phyloP scores from a whole-genome alignment of 805 yeast genomes.

The Lipomyces yamanashiensis region DNA sequence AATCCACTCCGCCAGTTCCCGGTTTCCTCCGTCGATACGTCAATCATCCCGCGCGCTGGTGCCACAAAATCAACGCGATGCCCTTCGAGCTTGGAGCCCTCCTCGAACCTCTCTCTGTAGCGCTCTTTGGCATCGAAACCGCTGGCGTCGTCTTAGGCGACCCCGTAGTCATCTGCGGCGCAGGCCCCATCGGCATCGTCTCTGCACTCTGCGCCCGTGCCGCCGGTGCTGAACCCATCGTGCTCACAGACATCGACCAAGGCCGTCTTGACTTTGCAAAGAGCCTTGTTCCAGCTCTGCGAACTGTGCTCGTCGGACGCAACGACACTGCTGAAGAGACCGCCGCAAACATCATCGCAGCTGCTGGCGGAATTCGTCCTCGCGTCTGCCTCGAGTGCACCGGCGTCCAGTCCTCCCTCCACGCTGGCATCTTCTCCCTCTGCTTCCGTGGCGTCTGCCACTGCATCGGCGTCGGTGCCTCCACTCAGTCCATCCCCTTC shows the following conservation, averaged over 20 bases:
- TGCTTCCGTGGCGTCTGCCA: constrained; percentile 55
- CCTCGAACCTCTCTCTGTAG: constrained; percentile 61
- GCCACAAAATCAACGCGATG: constrained; percentile 49
- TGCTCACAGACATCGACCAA: constrained; percentile 55
- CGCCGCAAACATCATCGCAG: constrained; percentile 41
- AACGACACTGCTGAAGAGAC: constrained; percentile 49
- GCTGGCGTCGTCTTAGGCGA: constrained; percentile 56
- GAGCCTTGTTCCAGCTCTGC: constrained; percentile 52
- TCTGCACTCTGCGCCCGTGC: constrained; percentile 56
- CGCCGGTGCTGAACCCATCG: constrained; percentile 58
- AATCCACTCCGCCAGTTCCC: constrained; percentile 47
- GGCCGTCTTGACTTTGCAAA: constrained; percentile 55
- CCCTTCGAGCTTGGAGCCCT: constrained; percentile 59
- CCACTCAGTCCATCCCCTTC: constrained; percentile 56
- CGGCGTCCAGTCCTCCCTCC: constrained; percentile 56
- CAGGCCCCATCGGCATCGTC: constrained; percentile 64
- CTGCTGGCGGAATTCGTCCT: constrained; percentile 53
- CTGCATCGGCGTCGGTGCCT: constrained; percentile 59
- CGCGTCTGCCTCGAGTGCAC: constrained; percentile 58
- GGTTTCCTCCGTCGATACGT: constrained; percentile 47
- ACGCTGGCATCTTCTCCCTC: constrained; percentile 53
- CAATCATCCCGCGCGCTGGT: constrained; percentile 47
- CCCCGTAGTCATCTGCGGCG: constrained; percentile 57
- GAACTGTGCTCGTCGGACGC: constrained; percentile 51
- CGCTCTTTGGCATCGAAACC: constrained; percentile 56